Evolutionary conservation across 148 eudicot species (phyloP).

Genomic region (Selenicereus undatus): DNA sequence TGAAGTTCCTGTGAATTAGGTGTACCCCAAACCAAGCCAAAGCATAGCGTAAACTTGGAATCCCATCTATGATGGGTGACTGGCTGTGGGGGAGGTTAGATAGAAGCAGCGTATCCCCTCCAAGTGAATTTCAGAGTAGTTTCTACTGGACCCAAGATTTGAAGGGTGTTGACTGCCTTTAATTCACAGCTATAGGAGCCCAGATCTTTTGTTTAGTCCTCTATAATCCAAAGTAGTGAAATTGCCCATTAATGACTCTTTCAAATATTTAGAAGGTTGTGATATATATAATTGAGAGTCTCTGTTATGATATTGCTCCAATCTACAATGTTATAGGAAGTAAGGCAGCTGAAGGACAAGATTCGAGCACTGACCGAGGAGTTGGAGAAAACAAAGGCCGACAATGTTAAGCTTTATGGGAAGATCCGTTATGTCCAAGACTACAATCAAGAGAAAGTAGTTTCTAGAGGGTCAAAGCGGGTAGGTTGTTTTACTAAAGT

Average conservation of each 20-base stretch:
- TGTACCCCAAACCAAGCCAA: not conserved
- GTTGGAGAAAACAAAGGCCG: slow-evolving; percentile 89
- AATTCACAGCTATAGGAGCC: not conserved
- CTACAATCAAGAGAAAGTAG: slow-evolving; percentile 86
- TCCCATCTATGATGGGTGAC: not conserved
- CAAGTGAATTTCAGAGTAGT: not conserved
- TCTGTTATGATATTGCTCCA: not conserved
- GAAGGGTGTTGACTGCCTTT: not conserved
- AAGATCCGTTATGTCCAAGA: slow-evolving; percentile 99
- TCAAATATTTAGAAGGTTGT: not conserved
- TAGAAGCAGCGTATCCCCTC: not conserved
- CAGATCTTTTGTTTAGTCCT: not conserved
- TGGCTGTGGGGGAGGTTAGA: not conserved
- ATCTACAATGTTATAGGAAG: slow-evolving; percentile 50
- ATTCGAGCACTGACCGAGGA: slow-evolving; percentile 67
- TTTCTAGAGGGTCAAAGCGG: slow-evolving; percentile 95
- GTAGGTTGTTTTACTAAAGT: slow-evolving; percentile 32
- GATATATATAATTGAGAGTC: not conserved
- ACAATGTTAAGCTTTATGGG: slow-evolving; percentile 97
- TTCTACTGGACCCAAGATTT: not conserved
- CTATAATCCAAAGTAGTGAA: not conserved
- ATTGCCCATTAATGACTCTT: not conserved
- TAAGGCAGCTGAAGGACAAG: slow-evolving; percentile 85
- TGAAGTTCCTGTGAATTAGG: not conserved
- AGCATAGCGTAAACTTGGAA: not conserved